Evolutionary conservation across 306 rosid genomes (phyloP).

Genomic region (Quercus bicolor): DNA sequence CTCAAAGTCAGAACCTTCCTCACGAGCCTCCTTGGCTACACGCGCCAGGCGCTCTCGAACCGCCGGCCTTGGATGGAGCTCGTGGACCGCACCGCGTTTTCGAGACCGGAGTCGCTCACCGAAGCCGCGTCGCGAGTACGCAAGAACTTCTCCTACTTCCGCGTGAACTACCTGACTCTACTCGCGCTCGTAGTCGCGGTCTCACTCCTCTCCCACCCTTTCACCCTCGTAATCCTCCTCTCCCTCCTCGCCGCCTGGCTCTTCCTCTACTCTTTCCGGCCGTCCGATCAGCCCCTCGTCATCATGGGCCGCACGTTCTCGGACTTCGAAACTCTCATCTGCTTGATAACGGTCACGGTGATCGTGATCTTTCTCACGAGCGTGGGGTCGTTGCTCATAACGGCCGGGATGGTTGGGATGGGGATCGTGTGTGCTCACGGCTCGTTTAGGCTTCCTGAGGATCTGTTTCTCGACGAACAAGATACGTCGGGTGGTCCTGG

Average conservation of each 20-base stretch:
- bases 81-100: slow-evolving; percentile 36
- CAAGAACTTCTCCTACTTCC: slow-evolving; percentile 40
- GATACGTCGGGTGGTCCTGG: slow-evolving; percentile 26
- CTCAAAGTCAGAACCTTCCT: slow-evolving; percentile 13
- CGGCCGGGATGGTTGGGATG: slow-evolving; percentile 27
- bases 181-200: slow-evolving; percentile 24
- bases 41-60: slow-evolving; percentile 20
- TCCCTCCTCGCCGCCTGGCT: slow-evolving; percentile 40
- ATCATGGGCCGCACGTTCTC: slow-evolving; percentile 21
- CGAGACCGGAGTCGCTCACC: slow-evolving; percentile 30
- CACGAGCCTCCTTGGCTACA: slow-evolving; percentile 28
- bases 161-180: slow-evolving; percentile 41
- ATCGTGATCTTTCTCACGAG: slow-evolving; percentile 32
- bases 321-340: slow-evolving; percentile 18
- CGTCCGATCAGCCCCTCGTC: slow-evolving; percentile 34
- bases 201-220: slow-evolving; percentile 41
- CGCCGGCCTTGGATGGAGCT: slow-evolving; percentile 45
- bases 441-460: slow-evolving; percentile 41
- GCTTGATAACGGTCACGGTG: slow-evolving; percentile 24
- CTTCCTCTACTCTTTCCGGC: slow-evolving; percentile 33
- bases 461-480: slow-evolving; percentile 38
- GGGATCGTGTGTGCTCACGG: slow-evolving; percentile 34
- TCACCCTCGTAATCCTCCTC: slow-evolving; percentile 28
- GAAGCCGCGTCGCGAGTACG: slow-evolving; percentile 41
- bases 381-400: slow-evolving; percentile 28